These are phyloP conservation scores for Coemansia sp. DNA, from an alignment of 192 early-diverging fungal species.

Conservation along the genomic window DNA sequence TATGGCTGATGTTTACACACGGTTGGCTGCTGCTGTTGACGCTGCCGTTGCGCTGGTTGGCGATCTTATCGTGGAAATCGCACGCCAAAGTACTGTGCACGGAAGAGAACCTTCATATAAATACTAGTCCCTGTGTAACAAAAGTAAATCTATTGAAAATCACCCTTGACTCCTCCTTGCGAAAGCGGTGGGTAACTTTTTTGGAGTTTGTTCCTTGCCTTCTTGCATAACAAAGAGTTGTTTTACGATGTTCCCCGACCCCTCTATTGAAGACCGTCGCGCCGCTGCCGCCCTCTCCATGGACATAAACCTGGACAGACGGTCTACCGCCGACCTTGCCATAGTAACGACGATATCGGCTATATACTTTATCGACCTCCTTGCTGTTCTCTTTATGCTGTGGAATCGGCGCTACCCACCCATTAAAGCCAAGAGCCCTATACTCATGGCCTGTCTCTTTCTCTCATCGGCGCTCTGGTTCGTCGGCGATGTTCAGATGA, in stretches of 20 bases:
- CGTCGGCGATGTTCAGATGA: constrained; percentile 50
- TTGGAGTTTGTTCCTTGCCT: neutral
- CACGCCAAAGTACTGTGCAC: constrained; percentile 30
- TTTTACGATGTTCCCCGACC: constrained; percentile 21
- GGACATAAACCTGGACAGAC: constrained; percentile 17
- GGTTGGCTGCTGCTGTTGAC: constrained; percentile 28
- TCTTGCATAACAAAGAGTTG: neutral
- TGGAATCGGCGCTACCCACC: constrained; percentile 51
- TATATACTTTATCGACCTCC: constrained; percentile 28
- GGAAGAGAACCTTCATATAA: neutral
- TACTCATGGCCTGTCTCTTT: constrained; percentile 39
- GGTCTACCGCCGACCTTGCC: constrained; percentile 13
- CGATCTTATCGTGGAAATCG: constrained; percentile 32
- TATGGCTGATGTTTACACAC: constrained; percentile 28
- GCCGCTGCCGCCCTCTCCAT: constrained; percentile 3
- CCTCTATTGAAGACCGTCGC: constrained; percentile 20
- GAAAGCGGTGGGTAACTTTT: no score
- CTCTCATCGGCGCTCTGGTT: constrained; percentile 42
- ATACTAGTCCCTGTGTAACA: no score
- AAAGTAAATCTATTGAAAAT: no score
- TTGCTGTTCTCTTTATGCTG: constrained; percentile 27
- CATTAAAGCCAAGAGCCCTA: constrained; percentile 50
- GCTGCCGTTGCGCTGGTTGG: constrained; percentile 20
- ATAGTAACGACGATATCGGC: constrained; percentile 11
- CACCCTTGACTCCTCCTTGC: no score